Base-by-base conservation (phyloP, 257 asterid genomes). In the Nicotiana attenuata region DNA sequence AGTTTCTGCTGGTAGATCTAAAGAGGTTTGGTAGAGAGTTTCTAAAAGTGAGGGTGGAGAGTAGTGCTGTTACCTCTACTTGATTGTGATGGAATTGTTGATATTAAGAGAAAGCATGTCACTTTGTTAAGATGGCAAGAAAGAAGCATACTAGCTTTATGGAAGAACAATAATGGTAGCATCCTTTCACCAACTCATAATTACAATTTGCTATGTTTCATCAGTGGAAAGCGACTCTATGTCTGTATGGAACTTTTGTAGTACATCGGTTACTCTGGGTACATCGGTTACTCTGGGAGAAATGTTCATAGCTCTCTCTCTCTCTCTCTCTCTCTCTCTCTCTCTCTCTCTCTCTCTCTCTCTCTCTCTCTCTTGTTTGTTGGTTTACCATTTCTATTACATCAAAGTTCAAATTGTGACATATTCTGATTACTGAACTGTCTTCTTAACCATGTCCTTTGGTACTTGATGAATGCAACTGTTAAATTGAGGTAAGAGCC, bases 1-100 rank as follows among this genome's bases (percentile, higher is more conserved):
- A 81, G 83, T 84, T 41, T 41, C 11, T 90, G 92, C 82, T 88
- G 93, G 93, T 90, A 85, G 88, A 88, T 82, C 88, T 60, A 41
- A 73, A 84, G 61, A 81, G 87, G 85, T 90, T 90, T 95, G 94
- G 88, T 83, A 56, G 80, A 38, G 52, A 65, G 68, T 83, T 82
- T 55, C 80, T 66, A 57, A 16, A 79, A 65, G 81, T 65, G 86
- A 83, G 75, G 53, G 83, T 55, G 78, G 67, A 80, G 84, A 61
- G 10, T 52, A 52, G 19, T 52, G 19, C 47, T 38, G 31, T 65
- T 77, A 53, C 10, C 45, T 45, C 17, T 17, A 69, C 60, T 75
- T 28, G 81, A 73, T 82, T 20, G 56, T 45, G 73, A 59, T 78
- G 68, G 59, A 60, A 31, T 78, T 20, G 41, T 60, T 78, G 19